Evolutionary conservation across 768 basidiomycete genomes (phyloP), one percentile per base, ranked within the genome.

Genomic region (Naematelia aurantialba): DNA sequence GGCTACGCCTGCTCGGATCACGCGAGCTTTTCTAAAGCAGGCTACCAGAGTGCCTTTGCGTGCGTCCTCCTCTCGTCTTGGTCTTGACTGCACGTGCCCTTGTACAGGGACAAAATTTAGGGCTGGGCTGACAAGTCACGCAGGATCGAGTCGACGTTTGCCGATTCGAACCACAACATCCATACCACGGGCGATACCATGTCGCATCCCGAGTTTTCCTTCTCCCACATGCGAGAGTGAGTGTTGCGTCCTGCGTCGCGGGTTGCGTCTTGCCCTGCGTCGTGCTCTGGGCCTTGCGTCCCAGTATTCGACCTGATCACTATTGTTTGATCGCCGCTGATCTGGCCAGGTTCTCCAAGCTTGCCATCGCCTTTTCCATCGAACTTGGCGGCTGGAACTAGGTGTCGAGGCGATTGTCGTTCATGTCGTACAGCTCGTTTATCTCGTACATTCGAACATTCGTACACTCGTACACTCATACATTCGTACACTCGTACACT

Each of bases 1-100:
- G 90, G 76, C 31, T 94, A 96, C 72, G 91, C 90, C 53, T 96
- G 91, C 81, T 89, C 88, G 66, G 91, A 94, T 77, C 91, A 93
- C 60, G 65, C 69, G 25, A 59, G 34, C 63, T 70, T 75, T 72
- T 65, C 67, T 65, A 67, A 74, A 79, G 89, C 87, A 51, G 90
- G 91, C 59, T 93, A 90, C 72, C 87, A 87, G 25, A 85, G 86
- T 61, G 83, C 84, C 47, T 93, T 92, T 52, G 69, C 67, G 69
- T 73, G 39, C 65, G 72, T 69, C 0, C 13, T 48, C 4, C 45
- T 21, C 29, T 19, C n/a, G n/a, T n/a, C n/a, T n/a, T n/a, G n/a
- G n/a, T n/a, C n/a, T n/a, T n/a, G n/a, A n/a, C n/a, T n/a, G n/a
- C n/a, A n/a, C n/a, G n/a, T n/a, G n/a, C n/a, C n/a, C n/a, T n/a